Base-by-base conservation (phyloP, 306 rosid species). In the Casuarina equisetifolia region DNA sequence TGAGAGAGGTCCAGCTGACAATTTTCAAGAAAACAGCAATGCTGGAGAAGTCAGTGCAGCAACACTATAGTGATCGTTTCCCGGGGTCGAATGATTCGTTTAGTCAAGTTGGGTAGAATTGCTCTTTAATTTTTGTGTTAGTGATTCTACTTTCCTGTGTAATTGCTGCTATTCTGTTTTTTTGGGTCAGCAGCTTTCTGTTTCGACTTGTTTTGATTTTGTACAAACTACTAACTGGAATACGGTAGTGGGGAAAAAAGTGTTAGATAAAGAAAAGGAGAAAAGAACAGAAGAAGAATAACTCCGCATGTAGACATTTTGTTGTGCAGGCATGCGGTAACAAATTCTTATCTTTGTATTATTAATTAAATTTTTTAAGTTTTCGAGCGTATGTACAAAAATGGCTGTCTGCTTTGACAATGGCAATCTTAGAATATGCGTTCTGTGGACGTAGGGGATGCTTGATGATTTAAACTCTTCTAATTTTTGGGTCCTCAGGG, bases 1-100 rank as follows among this genome's bases (percentile, higher is more conserved):
- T 92, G 81, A 90, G 88, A 83, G 93, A 92, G 88, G 96, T 96
- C 66, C 99, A 92, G 93, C 90, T 96, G 62, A 96, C 99, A 46
- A 89, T 96, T 70, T 96, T 96, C 85, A 89, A 88, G 61, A 91
- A 91, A 82, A 96, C 99, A 44, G 93, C 99, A 38, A 85, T 96
- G 97, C 90, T 96, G 64, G 99, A 96, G 85, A 96, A 96, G 93
- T 79, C 78, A 52, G 91, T 96, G 84, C 87, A 76, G 83, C 76
- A 66, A 68, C 46, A 45, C 69, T 72, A 62, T 88, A 82, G 63
- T 83, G 80, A 85, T 71, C 74, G 62, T 71, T 69, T 45, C n/a
- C 78, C 70, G 45, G 76, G 8, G 49, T 67, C 49, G 15, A 42
- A 67, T 5, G 35, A 67, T 9, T 67, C 15, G 8, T 7, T 67